Evolutionary conservation across 1,284 basidiomycete genomes (phyloP), one percentile per base, ranked within the genome.

Genomic region (Mycena citricolor): DNA sequence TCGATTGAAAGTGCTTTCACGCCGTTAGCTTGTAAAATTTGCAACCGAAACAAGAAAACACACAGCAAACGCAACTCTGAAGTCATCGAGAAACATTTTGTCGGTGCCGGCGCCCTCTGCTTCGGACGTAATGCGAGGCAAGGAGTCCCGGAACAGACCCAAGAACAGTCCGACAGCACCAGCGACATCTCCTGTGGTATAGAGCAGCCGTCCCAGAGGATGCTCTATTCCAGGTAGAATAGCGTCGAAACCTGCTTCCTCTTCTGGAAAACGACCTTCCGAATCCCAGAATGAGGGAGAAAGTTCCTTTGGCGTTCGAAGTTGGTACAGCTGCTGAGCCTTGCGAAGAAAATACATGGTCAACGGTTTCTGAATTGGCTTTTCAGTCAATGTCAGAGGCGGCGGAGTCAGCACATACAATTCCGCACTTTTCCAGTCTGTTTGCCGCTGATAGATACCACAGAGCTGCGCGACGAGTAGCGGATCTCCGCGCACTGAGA

Each of bases 271-370:
- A 34, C 67, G 64, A 11, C 73, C 77, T 60, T 87, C 83, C 5
- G 83, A 76, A 25, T 83, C 78, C 81, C 84, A 88, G 60, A 89
- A 89, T 12, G 82, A 83, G 2, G 84, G 84, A 0, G 88, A 90
- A 11, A 90, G 59, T 16, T 64, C 63, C 56, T 84, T 86, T 26
- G 63, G 58, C 0, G 74, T 70, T 24, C 64, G 68, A 11, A 63
- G 56, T 23, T 64, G 69, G 58, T 81, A 86, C 21, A 87, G 63
- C 14, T 74, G 73, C 48, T 81, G 81, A 12, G 86, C 81, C 58
- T 71, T 77, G 8, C 80, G 78, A 26, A 90, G 72, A 57, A 90
- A 86, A 58, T 85, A 78, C 73, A 87, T 83, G 1, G 88, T 89
- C 39, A 90, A 60, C 2, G 86, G 81, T 84, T 87, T 90, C 87